phyloP scores from a whole-genome alignment of 768 basidiomycete species.

The Cystofilobasidium macerans region DNA sequence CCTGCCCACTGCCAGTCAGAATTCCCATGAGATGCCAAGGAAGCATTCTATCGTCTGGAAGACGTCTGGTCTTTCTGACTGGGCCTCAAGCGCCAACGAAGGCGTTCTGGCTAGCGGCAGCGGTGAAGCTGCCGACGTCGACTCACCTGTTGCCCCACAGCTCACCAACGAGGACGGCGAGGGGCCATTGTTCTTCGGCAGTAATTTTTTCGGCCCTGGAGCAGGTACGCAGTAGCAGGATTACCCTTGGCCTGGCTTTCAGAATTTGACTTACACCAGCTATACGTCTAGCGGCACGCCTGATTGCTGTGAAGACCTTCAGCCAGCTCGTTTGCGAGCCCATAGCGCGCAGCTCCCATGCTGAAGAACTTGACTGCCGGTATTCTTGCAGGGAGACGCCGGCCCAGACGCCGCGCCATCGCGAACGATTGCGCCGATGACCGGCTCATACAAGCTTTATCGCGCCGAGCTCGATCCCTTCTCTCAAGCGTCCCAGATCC shows the following conservation, averaged over 20 bases:
- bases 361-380: neutral
- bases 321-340: too few species aligned
- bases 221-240: too few species aligned
- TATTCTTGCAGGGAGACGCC: neutral
- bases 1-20: neutral
- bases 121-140: neutral
- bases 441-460: too few species aligned
- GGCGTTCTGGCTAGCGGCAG: neutral
- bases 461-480: conserved; percentile 15
- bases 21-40: neutral
- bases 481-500: conserved; percentile 21
- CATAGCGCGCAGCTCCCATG: neutral
- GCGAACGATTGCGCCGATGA: neutral
- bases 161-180: neutral
- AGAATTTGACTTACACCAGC: too few species aligned
- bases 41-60: neutral
- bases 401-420: neutral
- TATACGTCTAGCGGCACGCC: too few species aligned
- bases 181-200: neutral
- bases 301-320: neutral
- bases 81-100: neutral
- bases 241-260: too few species aligned
- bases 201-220: neutral
- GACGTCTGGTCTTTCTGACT: neutral
- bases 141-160: neutral